Percentiles rank a stretch among this genome's conserved stretches.
These are phyloP conservation scores for Lactarius sanguifluus DNA, from an alignment of 768 basidiomycete genomes.

Conservation along the genomic window DNA sequence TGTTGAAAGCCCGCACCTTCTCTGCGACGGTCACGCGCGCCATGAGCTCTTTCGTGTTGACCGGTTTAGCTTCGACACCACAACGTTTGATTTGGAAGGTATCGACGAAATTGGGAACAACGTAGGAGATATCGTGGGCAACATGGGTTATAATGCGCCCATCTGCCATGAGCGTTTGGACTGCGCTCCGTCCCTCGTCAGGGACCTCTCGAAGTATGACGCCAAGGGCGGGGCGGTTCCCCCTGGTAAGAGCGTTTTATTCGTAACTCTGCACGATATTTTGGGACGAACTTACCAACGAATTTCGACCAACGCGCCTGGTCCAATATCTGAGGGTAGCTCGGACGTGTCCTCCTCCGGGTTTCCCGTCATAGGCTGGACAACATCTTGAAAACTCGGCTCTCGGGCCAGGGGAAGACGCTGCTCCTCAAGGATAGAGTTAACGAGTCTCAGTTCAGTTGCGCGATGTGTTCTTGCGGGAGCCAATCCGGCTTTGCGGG, in stretches of 20 bases:
- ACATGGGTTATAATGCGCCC: constrained; percentile 15
- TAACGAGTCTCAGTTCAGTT: constrained; percentile 18
- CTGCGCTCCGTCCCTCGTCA: constrained; percentile 16
- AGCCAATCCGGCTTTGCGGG: not conserved
- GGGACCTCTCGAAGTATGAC: constrained; percentile 10
- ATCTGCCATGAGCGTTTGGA: constrained; percentile 16
- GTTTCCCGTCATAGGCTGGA: not conserved
- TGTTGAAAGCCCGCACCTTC: constrained; percentile 54
- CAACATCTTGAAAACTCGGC: not conserved
- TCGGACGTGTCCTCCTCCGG: not conserved
- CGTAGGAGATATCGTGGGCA: constrained; percentile 55
- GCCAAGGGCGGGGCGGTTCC: not conserved
- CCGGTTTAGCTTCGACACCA: constrained; percentile 38
- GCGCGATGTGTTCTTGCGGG: constrained; percentile 12
- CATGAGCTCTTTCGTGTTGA: constrained; percentile 40
- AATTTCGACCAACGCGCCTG: constrained; percentile 37
- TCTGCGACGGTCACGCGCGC: constrained; percentile 68
- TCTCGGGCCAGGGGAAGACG: constrained; percentile 1
- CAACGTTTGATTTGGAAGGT: constrained; percentile 49
- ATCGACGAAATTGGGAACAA: constrained; percentile 56
- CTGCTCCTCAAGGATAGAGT: constrained; percentile 18
- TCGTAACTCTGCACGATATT: not conserved
- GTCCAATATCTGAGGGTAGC: constrained; percentile 6
- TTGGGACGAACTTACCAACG: constrained; percentile 32
- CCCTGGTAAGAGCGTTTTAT: not conserved